A percentile compares a stretch with the other conserved stretches of the same genome.
Evolutionary conservation across 441 rosid species (phyloP).

Genomic region (Breynia disticha): DNA sequence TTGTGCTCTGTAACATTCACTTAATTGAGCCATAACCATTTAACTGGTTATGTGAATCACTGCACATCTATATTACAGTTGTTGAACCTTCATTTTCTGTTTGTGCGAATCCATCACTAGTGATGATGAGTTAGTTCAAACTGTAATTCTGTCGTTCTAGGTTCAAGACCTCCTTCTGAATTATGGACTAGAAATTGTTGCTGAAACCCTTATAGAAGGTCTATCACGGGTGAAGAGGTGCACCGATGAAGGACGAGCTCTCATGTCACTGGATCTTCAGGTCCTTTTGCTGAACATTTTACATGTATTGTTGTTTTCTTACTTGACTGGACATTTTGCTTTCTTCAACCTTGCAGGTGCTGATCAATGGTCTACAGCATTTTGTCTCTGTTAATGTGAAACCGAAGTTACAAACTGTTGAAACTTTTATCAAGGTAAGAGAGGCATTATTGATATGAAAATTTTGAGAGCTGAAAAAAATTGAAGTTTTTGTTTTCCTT

Average conservation of each 20-base stretch:
- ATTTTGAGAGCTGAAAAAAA: neutral
- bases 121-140: too few relatives aligned
- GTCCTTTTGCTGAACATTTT: constrained; percentile 23
- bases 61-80: too few relatives aligned
- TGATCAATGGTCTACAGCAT: constrained; percentile 79
- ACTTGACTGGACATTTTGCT: neutral
- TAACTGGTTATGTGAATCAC: too few relatives aligned
- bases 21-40: too few relatives aligned
- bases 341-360: constrained; percentile 42
- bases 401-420: constrained; percentile 72
- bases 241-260: constrained; percentile 91
- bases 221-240: constrained; percentile 91
- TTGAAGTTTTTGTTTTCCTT: constrained; percentile 7
- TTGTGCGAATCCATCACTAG: too few relatives aligned
- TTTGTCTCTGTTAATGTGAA: constrained; percentile 66
- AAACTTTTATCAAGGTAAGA: constrained; percentile 74
- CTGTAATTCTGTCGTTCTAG: constrained; percentile 26
- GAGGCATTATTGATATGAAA: neutral
- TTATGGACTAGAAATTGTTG: constrained; percentile 82
- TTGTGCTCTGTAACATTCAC: too few relatives aligned
- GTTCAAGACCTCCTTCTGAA: constrained; percentile 73
- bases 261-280: constrained; percentile 95
- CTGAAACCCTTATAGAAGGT: constrained; percentile 89
- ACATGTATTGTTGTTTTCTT: neutral
- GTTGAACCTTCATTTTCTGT: too few relatives aligned